Evolutionary conservation across 345 rosid genomes (phyloP).

Genomic region (Pelargonium nanum): DNA sequence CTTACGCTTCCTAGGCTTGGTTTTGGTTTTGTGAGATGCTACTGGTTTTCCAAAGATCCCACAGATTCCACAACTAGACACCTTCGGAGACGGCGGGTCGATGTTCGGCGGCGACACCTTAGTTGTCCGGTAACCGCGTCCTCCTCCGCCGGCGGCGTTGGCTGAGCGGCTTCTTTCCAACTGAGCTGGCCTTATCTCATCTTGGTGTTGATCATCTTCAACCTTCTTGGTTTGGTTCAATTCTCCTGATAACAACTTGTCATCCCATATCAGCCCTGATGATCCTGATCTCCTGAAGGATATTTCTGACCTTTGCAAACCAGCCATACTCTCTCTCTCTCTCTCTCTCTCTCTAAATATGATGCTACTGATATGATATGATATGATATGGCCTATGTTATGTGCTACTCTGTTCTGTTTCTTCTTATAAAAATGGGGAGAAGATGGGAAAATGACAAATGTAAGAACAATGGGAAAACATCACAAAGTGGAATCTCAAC

Average conservation of each 20-base stretch:
- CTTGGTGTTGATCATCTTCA: background rate
- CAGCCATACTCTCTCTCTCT: constrained; percentile 13
- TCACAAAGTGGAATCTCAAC: constrained; percentile 11
- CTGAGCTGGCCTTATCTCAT: constrained; percentile 10
- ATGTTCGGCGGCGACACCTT: constrained; percentile 20
- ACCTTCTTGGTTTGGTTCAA: constrained; percentile 8
- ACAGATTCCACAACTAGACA: constrained; percentile 50
- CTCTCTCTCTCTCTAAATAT: constrained; percentile 2
- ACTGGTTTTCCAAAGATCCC: constrained; percentile 31
- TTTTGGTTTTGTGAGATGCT: background rate
- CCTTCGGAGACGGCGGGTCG: constrained; percentile 65
- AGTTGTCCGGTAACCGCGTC: constrained; percentile 9
- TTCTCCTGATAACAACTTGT: constrained; percentile 41
- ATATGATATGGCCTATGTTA: background rate
- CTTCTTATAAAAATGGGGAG: background rate
- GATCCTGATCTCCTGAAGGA: constrained; percentile 90
- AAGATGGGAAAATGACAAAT: constrained; percentile 12
- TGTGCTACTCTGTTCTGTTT: background rate
- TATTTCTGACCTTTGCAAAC: constrained; percentile 53
- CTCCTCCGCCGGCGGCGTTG: background rate
- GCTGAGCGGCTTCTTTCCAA: background rate
- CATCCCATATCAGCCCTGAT: constrained; percentile 74
- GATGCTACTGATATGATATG: background rate
- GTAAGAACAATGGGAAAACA: constrained; percentile 7
- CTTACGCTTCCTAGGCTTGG: constrained; percentile 15